Base-by-base conservation (phyloP, 2,329 filamentous ascomycete species). In the Ophiostoma novo-ulmi region DNA sequence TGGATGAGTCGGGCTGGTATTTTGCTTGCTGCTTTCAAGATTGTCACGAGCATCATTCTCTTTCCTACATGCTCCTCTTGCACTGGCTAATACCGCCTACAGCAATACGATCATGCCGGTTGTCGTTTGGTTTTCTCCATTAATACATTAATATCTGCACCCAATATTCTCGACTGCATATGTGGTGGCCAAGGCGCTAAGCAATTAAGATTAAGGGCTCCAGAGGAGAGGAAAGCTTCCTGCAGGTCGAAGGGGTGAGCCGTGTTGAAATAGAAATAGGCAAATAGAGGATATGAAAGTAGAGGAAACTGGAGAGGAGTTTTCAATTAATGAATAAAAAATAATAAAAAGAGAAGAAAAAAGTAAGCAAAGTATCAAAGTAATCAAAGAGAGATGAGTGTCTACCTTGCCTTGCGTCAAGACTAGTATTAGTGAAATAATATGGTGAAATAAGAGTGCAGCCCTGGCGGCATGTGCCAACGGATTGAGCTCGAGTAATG, bases 181-280 rank as follows among this genome's bases (percentile, higher is more conserved):
- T 31, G 14, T 64, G 65, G 66, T 35, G 70, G 58, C 66, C 66
- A 68, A 41, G 70, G 66, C 70, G 67, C 70, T 71, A 58, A 65
- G 6, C 26, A 61, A 61, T 55, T 66, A 71, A 69, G 61, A 69
- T 71, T 66, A 61, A 58, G 26, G 65, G 58, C 44, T 31, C 55
- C 61, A 64, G 61, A 64, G 35, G 61, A 64, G 35, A 64, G 61
- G 26, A 31, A 35, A 71, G 41, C 31, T 68, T 69, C 67, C 67
- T 71, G 70, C 70, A 71, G 35, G 70, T 44, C 22, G 70, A 71
- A 69, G 70, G 70, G 66, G 70, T 52, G 10, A 63, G 31, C 48
- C 35, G 61, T 36, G 38, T 26, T 14, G 36, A 58, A 44, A 22
- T 36, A 66, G 22, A 39, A 31, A 48, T 35, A 36, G 61, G 61